Base-by-base conservation (phyloP, 2,329 filamentous ascomycete species). In the Dothideomycetes sp. region DNA sequence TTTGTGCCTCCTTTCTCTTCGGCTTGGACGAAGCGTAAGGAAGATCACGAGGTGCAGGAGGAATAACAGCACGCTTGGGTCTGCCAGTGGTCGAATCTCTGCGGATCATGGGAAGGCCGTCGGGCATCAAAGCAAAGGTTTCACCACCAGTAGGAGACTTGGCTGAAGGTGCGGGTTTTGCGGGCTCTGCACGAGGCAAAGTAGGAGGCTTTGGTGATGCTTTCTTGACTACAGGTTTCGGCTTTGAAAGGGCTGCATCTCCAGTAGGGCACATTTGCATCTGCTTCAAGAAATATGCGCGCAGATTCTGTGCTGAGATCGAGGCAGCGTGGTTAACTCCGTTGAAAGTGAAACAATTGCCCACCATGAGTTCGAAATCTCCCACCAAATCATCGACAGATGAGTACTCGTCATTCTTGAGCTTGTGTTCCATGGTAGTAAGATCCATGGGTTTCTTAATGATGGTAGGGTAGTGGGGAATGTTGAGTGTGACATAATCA, bases 11-110 rank as follows among this genome's bases (percentile, higher is more conserved):
- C 77, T 94, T 84, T 64, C 80, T 88, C 68, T 93, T 93, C 9
- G 86, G 84, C 57, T 87, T 85, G 48, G 82, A 80, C 13, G 74
- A 74, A 13, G 80, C 76, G 58, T 95, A 96, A 6, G 88, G 82
- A n/a, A 95, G 72, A 56, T 96, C 91, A 50, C 89, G 88, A 47
- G 81, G 78, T 55, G 89, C 88, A 0, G 91, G 87, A 7, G 88
- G 84, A 53, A 94, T 86, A 41, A 96, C 94, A 11, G 89, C 86
- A 40, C 91, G 82, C 69, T 95, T 95, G 9, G 89, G 88, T 37
- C 91, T 78, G 43, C 80, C 82, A 50, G 87, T 84, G 4, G 74
- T 82, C 1, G 85, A 94, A 53, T 93, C 86, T 15, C 89, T 82
- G 40, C 91, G 82, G 48, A 91, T 91, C 27, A 86, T 71, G 7